Evolutionary conservation across 139 green algal species (phyloP).

Genomic region (Nannochloris sp.): DNA sequence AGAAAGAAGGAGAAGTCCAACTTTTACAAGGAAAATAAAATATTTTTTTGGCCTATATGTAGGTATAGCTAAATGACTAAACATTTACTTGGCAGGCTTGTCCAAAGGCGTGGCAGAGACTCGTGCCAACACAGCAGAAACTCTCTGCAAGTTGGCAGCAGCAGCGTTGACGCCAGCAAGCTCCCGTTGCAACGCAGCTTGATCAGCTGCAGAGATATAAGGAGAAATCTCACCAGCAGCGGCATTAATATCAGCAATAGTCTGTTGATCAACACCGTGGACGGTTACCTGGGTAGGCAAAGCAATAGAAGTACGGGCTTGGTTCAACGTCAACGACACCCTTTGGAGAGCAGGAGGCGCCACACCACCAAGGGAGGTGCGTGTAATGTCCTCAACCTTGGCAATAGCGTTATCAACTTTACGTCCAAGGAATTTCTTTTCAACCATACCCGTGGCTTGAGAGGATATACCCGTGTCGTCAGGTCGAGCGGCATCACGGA

Average conservation of each 20-base stretch:
- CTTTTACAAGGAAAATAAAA: neutral
- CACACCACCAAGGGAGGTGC: neutral
- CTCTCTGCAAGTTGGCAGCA: slow-evolving; percentile 3
- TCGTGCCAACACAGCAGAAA: slow-evolving; percentile 6
- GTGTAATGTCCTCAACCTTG: neutral
- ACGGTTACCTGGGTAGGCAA: neutral
- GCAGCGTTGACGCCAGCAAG: slow-evolving; percentile 1
- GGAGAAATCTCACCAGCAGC: neutral
- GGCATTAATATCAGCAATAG: neutral
- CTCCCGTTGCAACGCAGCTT: neutral
- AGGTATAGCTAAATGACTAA: too few relatives aligned
- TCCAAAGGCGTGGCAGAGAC: neutral
- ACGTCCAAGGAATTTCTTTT: slow-evolving; percentile 56
- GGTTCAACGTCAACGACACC: neutral
- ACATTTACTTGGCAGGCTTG: neutral
- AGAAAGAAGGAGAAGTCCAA: neutral
- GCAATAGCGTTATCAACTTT: slow-evolving; percentile 32
- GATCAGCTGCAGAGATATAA: slow-evolving; percentile 1
- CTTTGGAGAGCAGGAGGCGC: slow-evolving; percentile 1
- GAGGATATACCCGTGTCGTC: slow-evolving; percentile 20
- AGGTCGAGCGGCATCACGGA: slow-evolving; percentile 31
- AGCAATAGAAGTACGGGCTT: slow-evolving; percentile 9
- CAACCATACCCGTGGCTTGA: slow-evolving; percentile 32
- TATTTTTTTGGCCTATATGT: neutral
- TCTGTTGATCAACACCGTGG: neutral